Evolutionary conservation across 1,139 yeast genomes (phyloP).

Genomic region (Candida labiduridarum): DNA sequence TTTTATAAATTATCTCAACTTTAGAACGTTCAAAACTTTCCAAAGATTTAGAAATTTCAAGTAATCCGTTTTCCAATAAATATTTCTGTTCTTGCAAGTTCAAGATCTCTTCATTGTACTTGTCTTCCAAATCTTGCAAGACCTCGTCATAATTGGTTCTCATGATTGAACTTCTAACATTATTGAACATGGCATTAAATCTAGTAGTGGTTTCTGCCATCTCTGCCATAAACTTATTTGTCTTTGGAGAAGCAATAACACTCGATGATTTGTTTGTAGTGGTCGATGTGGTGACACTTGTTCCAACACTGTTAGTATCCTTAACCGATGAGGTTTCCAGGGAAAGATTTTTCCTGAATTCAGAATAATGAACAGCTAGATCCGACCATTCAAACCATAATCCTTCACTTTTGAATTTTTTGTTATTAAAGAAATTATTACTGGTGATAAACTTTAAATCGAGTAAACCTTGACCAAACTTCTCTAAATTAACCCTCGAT

Average conservation of each 20-base stretch:
- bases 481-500: conserved; percentile 41
- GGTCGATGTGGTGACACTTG: conserved; percentile 5
- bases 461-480: conserved; percentile 44
- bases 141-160: conserved; percentile 36
- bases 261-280: conserved; percentile 7
- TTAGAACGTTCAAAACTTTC: conserved; percentile 42
- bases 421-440: conserved; percentile 36
- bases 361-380: conserved; percentile 27
- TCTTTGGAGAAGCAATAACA: conserved; percentile 3
- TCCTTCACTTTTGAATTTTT: conserved; percentile 45
- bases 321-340: conserved; percentile 8
- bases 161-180: conserved; percentile 32
- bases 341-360: conserved; percentile 9
- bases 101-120: conserved; percentile 36
- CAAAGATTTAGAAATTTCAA: conserved; percentile 24
- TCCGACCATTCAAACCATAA: conserved; percentile 55
- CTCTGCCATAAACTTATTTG: conserved; percentile 25
- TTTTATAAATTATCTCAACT: conserved; percentile 36
- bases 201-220: conserved; percentile 31
- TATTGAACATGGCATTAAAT: conserved; percentile 35
- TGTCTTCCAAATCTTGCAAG: conserved; percentile 29
- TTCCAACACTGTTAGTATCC: not conserved
- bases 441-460: conserved; percentile 38
- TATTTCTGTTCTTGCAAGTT: conserved; percentile 36
- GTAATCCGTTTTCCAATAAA: conserved; percentile 32